These are phyloP conservation scores for Pulveroboletus sp. DNA, from an alignment of 1,284 basidiomycete genomes.

Conservation along the genomic window DNA sequence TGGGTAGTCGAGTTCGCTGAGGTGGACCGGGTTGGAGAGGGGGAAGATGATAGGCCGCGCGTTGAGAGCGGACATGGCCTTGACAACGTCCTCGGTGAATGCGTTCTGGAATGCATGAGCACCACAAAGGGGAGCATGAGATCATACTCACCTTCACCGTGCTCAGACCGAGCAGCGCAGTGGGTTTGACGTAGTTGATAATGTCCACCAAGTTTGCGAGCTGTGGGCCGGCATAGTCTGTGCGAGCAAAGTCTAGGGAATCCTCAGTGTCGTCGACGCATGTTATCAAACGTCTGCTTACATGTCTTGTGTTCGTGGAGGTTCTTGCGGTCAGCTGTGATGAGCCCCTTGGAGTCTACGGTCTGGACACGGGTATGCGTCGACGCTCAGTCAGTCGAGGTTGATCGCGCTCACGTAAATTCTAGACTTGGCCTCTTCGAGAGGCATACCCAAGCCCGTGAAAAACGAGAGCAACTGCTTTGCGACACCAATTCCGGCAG, in stretches of 20 bases:
- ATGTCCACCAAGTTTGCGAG: constrained; percentile 65
- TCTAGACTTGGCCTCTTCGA: constrained; percentile 61
- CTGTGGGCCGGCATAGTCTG: constrained; percentile 62
- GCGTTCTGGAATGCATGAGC: constrained; percentile 44
- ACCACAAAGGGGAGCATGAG: background rate
- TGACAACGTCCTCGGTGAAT: constrained; percentile 69
- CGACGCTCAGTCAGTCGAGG: background rate
- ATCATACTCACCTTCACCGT: constrained; percentile 51
- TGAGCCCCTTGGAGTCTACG: constrained; percentile 75
- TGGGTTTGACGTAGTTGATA: constrained; percentile 77
- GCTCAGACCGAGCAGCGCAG: constrained; percentile 77
- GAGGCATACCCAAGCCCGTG: constrained; percentile 57
- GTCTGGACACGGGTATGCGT: constrained; percentile 36
- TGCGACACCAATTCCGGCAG: constrained; percentile 77
- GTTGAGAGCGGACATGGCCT: constrained; percentile 70
- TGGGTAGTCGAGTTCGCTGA: constrained; percentile 67
- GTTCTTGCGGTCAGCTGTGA: constrained; percentile 60
- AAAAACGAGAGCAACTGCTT: constrained; percentile 78
- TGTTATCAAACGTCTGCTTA: constrained; percentile 20
- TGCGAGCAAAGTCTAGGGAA: constrained; percentile 61
- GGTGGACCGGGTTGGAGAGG: constrained; percentile 74
- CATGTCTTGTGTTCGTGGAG: constrained; percentile 75
- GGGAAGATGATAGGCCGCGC: constrained; percentile 81
- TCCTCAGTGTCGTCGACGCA: background rate
- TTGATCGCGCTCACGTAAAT: constrained; percentile 56